Evolutionary conservation across 164 flowering plant species (phyloP).

Genomic region (Vitis rupestris): DNA sequence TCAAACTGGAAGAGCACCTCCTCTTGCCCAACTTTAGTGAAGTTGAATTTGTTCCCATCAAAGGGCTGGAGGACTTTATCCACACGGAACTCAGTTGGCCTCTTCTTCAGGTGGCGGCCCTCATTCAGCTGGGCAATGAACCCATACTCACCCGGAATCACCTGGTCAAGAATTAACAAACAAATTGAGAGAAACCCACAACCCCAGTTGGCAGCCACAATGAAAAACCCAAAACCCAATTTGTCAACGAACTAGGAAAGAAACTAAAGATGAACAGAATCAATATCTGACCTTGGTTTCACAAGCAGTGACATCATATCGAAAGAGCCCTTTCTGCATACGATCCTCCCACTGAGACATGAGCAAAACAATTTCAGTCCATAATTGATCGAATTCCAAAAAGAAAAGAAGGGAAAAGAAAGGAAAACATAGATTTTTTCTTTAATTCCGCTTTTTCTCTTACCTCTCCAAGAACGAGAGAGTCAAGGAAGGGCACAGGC

Average conservation of each 20-base stretch:
- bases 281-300: slow-evolving; percentile 54
- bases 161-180: slow-evolving; percentile 32
- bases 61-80: slow-evolving; percentile 74
- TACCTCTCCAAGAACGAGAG: slow-evolving; percentile 32
- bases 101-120: slow-evolving; percentile 65
- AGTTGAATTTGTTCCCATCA: slow-evolving; percentile 73
- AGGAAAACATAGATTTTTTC: background rate
- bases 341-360: slow-evolving; percentile 66
- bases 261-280: background rate
- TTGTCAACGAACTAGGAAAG: background rate
- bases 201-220: background rate
- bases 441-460: background rate
- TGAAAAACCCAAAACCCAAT: background rate
- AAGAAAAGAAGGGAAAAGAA: too few relatives aligned
- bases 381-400: too few relatives aligned
- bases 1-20: slow-evolving; percentile 72
- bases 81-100: slow-evolving; percentile 72
- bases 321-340: slow-evolving; percentile 61
- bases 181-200: background rate
- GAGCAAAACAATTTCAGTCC: too few relatives aligned
- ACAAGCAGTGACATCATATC: slow-evolving; percentile 74
- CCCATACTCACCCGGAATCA: slow-evolving; percentile 52
- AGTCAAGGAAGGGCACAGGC: slow-evolving; percentile 35
- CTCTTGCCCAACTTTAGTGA: slow-evolving; percentile 76
- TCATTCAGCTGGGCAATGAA: slow-evolving; percentile 66